A percentile compares a stretch with the other conserved stretches of the same genome.
These are phyloP conservation scores for Neopestalotiopsis sp. DNA, from an alignment of 2,329 filamentous ascomycete species.

Conservation along the genomic window DNA sequence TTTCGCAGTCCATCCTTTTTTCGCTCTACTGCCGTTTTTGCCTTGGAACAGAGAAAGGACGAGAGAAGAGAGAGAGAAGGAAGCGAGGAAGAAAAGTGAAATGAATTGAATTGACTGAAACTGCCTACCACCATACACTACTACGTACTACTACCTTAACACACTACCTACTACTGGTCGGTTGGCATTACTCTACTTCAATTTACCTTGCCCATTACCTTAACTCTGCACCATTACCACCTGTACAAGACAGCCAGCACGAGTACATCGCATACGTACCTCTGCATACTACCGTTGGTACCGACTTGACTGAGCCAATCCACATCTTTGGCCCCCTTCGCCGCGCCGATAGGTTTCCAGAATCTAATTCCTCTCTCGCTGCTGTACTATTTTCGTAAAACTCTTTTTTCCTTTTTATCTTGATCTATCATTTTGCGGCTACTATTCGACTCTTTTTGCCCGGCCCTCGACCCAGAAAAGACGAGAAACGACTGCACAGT, in stretches of 20 bases:
- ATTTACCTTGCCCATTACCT: neutral
- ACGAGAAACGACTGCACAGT: neutral
- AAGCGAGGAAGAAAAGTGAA: neutral
- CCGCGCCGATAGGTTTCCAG: neutral
- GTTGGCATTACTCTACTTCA: no score
- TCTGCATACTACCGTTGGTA: neutral
- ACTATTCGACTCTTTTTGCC: neutral
- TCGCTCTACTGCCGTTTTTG: neutral
- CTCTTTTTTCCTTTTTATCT: conserved; percentile 1
- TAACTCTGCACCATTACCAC: neutral
- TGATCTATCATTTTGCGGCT: neutral
- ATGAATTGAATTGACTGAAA: neutral
- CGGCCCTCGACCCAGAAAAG: neutral
- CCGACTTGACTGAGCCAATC: conserved; percentile 2
- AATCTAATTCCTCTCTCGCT: neutral
- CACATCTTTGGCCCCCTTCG: neutral
- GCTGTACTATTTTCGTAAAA: conserved; percentile 13
- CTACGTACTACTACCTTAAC: neutral
- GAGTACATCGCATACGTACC: neutral
- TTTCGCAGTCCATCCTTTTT: neutral
- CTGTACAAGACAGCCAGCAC: neutral
- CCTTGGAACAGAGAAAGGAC: neutral
- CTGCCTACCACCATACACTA: neutral
- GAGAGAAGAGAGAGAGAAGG: no score
- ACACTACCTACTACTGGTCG: neutral